Evolutionary conservation across 305 asterid genomes (phyloP), one percentile per base, ranked within the genome.

Genomic region (Euphrasia arctica): DNA sequence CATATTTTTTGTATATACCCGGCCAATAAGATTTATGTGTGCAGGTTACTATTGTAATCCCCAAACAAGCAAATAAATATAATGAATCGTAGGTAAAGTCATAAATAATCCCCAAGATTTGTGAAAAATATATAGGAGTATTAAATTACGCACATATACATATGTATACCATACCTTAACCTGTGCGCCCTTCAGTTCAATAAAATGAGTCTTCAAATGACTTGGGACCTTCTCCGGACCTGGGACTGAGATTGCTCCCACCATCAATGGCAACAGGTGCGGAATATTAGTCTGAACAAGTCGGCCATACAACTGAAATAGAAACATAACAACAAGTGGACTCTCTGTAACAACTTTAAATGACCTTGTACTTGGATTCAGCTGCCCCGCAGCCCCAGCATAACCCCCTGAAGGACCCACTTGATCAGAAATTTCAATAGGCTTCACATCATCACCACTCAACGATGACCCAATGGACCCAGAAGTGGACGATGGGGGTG

Each of bases 231-330:
- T 85, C 74, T 88, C 97, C 25, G 99, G 99, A 42, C 99, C 99
- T 2, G 91, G 95, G 64, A 93, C 95, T 66, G 99, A 90, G 66
- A 93, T 93, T 42, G 99, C 99, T 5, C 83, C 72, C 70, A 93
- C 96, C 99, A 93, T 93, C 79, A 90, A 74, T 5, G 99, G 99
- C 80, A 93, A 72, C 65, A 93, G 77, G 64, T 85, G 94, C 15
- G 97, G 97, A 59, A 93, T 90, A 75, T 93, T 93, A 15, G 96
- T 84, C 94, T 93, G 99, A 73, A 93, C 97, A 72, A 93, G 96
- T 75, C 97, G 83, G 55, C 93, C 77, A 68, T 90, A 93, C 84
- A 90, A 66, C 83, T 93, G 99, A 82, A 93, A 93, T 31, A 93
- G 86, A 74, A 93, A 93, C 99, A 93, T 93, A 74, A 91, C 97